Evolutionary conservation across 2,329 filamentous ascomycete species (phyloP).

Genomic region (Apiospora malaysiana): DNA sequence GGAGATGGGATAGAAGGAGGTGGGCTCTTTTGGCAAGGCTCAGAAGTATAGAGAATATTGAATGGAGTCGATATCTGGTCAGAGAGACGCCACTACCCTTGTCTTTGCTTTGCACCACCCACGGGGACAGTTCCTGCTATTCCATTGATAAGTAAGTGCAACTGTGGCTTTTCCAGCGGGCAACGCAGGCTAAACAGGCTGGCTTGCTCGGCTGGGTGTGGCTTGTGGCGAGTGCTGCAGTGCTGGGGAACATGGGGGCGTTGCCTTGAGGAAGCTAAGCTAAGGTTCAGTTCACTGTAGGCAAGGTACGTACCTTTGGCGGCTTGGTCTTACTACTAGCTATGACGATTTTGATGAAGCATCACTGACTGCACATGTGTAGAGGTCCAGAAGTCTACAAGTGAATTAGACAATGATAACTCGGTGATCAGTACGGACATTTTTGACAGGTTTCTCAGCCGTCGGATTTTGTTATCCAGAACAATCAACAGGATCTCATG

Average conservation of each 20-base stretch:
- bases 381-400: background rate
- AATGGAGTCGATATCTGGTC: constrained; percentile 16
- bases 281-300: background rate
- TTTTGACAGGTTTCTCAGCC: no score
- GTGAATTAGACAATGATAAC: background rate
- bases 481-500: no score
- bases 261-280: no score
- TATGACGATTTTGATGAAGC: background rate
- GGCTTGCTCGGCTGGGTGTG: background rate
- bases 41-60: constrained; percentile 13
- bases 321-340: background rate
- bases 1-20: background rate
- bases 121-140: constrained; percentile 8
- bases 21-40: constrained; percentile 10
- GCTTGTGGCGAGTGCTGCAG: constrained; percentile 12
- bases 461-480: no score
- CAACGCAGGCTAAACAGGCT: background rate
- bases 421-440: background rate
- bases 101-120: background rate
- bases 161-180: background rate
- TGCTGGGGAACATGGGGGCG: background rate
- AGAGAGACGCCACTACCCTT: constrained; percentile 11
- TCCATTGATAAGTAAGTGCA: constrained; percentile 10
- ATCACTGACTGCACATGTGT: background rate
- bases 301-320: background rate